Evolutionary conservation across 257 asterid genomes (phyloP).

Genomic region (Solanum dulcamara): DNA sequence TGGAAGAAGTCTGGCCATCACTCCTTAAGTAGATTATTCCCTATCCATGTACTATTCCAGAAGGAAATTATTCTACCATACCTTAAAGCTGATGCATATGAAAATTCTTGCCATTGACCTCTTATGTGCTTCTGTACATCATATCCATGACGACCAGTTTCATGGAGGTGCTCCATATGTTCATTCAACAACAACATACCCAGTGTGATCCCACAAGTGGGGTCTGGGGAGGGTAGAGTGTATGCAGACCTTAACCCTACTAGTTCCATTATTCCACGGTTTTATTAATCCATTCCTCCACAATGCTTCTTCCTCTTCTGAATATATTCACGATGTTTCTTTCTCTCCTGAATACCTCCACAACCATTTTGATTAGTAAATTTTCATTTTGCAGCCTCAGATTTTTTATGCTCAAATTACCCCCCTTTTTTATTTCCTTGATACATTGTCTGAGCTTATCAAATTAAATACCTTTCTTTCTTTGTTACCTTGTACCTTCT

Average conservation of each 20-base stretch:
- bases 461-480: neutral
- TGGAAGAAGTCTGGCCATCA: neutral
- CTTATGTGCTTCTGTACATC: neutral
- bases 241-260: too few species aligned
- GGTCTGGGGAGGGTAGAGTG: neutral
- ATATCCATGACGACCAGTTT: neutral
- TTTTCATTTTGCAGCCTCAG: neutral
- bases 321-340: neutral
- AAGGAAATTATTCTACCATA: neutral
- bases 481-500: neutral
- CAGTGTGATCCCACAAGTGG: neutral
- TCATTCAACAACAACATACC: neutral
- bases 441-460: neutral
- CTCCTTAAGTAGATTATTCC: neutral
- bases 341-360: neutral
- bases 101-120: neutral
- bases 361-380: neutral
- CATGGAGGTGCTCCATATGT: neutral
- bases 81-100: neutral
- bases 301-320: neutral
- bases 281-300: neutral
- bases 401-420: neutral
- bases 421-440: neutral
- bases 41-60: neutral
- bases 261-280: neutral